Evolutionary conservation across 768 basidiomycete species (phyloP).

Genomic region (Kwoniella bestiolae): DNA sequence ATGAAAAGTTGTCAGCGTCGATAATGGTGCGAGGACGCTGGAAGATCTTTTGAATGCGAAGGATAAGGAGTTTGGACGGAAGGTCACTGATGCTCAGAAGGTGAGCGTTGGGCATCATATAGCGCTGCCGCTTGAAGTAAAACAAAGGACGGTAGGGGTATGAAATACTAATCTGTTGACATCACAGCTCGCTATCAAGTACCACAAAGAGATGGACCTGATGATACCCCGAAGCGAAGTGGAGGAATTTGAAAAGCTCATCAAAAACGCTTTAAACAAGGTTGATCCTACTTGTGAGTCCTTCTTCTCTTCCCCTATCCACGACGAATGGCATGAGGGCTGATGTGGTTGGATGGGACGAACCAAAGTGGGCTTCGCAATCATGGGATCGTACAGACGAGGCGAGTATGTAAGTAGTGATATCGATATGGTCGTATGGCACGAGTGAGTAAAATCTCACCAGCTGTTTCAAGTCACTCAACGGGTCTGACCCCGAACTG

Average conservation of each 20-base stretch:
- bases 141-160: background rate
- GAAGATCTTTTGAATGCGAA: slow-evolving; percentile 40
- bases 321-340: background rate
- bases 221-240: slow-evolving; percentile 50
- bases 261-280: slow-evolving; percentile 38
- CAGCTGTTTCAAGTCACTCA: background rate
- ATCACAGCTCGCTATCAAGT: slow-evolving; percentile 41
- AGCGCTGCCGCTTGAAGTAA: background rate
- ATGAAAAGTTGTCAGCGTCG: slow-evolving; percentile 34
- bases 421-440: slow-evolving; percentile 53
- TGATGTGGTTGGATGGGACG: background rate
- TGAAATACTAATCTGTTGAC: background rate
- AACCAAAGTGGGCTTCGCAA: slow-evolving; percentile 43
- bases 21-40: slow-evolving; percentile 40
- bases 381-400: slow-evolving; percentile 52
- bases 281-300: slow-evolving; percentile 35
- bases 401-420: slow-evolving; percentile 48
- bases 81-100: slow-evolving; percentile 42
- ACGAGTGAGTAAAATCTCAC: slow-evolving; percentile 30
- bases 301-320: background rate
- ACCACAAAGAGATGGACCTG: slow-evolving; percentile 50
- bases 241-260: slow-evolving; percentile 32
- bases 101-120: slow-evolving; percentile 22
- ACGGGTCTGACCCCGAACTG: background rate
- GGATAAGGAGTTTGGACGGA: slow-evolving; percentile 34